Evolutionary conservation across 108 stramenopile genomes (phyloP), one percentile per base, ranked within the genome.

Genomic region (Cyclostephanos tholiformis): DNA sequence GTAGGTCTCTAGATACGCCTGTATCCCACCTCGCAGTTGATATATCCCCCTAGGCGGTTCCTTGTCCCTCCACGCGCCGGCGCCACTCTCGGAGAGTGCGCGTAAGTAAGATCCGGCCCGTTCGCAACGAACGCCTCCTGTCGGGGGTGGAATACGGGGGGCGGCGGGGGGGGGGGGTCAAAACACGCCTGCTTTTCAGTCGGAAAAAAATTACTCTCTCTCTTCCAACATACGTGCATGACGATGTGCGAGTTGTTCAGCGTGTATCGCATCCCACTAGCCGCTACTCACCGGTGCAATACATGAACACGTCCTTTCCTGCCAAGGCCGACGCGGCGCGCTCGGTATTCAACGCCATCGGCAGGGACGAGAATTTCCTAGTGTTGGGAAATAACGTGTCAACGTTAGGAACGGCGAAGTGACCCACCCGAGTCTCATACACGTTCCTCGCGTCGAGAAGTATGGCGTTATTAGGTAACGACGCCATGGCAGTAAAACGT

Each of bases 61-160:
- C 56, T 72, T 70, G 23, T 81, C 75, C 51, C 84, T 81, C 74
- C 88, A 79, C 23, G 75, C 71, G 17, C 71, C 68, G 61, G 62
- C n/a, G 23, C 73, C 71, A 36, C 69, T 76, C 38, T 77, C 77
- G 13, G 82, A 83, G 6, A 94, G 62, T 6, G 87, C 73, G 55
- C 84, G 83, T n/a, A 95, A 62, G 65, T 85, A 87, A 61, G 84
- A 84, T 20, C 78, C 80, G 8, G 91, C 94, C 7, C 88, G 80
- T 55, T 95, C 94, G 56, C 94, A 95, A 26, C 94, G 84, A 0
- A 95, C 90, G 51, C 94, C 94, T 0, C 92, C 92, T 25, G 89
- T 86, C 25, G 56, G 6, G 23, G 5, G 27, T 57, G 6, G 1
- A 55, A 19, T 9, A 55, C 22, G 6, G 6, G 6, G 11, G 41